Base-by-base conservation (phyloP, 2,329 filamentous ascomycete genomes). In the Nothophoma quercina region DNA sequence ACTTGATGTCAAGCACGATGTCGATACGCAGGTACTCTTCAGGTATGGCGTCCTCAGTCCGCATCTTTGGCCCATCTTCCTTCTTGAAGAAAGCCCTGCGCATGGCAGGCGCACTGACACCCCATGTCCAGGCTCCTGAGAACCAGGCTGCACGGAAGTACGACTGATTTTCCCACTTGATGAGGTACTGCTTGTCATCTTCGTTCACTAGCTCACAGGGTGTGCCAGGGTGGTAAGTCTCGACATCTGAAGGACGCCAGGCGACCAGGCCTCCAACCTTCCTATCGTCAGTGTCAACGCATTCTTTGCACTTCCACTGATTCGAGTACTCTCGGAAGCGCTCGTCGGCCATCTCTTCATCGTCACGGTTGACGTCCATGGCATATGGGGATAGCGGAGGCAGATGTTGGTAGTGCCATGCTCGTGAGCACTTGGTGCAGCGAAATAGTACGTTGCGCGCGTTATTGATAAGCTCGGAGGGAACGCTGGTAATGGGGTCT, bases 101-200 rank as follows among this genome's bases (percentile, higher is more conserved):
- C 86, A 90, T 96, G 0, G 72, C 51, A 3, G 75, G 64, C 10
- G 82, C 77, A 13, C 85, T 83, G 8, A 88, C 81, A 5, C 92
- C 91, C 80, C 85, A 93, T 1, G 96, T 83, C 95, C 95, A 99
- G 13, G 88, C 82, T 10, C 93, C 95, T 8, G 91, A 86, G 82
- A 91, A 89, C 95, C 96, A 99, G 6, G 80, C 81, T 45, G 90
- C 91, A 59, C 90, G 88, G 58, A 87, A 88, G 67, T 97, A 96
- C 0, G 93, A 96, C 49, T 85, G 81, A 0, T 81, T 80, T 35
- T 89, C 86, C 91, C 93, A 98, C 70, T 95, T 96, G 63, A 99
- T 78, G 2, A 99, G 83, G 67, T 98, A 99, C 62, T 97, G 91
- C 60, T 93, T 93, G n/a, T 89, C 81, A 47, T 91, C 88, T 66